These are phyloP conservation scores for Pholiota molesta DNA, from an alignment of 768 basidiomycete species.

Conservation along the genomic window DNA sequence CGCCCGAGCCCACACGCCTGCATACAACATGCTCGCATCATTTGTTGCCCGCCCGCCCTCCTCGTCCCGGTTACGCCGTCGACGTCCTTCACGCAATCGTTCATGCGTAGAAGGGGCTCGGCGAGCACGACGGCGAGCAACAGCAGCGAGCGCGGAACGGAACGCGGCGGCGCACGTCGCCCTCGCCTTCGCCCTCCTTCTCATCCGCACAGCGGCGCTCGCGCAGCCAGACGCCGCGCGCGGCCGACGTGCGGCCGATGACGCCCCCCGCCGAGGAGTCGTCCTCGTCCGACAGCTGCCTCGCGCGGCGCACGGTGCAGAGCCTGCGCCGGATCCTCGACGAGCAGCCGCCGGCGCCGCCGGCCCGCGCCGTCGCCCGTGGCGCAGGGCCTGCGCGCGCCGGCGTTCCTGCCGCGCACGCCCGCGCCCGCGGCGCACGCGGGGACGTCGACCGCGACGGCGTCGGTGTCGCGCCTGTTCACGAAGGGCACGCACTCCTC, in stretches of 20 bases:
- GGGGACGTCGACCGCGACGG: conserved; percentile 76
- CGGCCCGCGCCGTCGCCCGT: conserved; percentile 17
- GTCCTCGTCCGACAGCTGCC: conserved; percentile 54
- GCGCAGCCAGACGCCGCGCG: conserved; percentile 28
- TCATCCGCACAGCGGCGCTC: conserved; percentile 1
- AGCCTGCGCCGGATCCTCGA: conserved; percentile 74
- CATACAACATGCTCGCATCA: conserved; percentile 64
- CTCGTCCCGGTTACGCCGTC: conserved; percentile 37
- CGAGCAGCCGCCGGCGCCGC: conserved; percentile 49
- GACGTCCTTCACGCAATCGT: conserved; percentile 37
- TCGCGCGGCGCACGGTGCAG: conserved; percentile 65
- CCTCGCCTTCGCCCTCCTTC: conserved; percentile 15
- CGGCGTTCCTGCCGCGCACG: conserved; percentile 47
- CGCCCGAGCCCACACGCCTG: conserved; percentile 52
- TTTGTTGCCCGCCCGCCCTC: conserved; percentile 45
- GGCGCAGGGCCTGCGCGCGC: conserved; percentile 26
- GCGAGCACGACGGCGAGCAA: conserved; percentile 30
- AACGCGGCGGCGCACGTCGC: conserved; percentile 10
- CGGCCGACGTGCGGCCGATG: conserved; percentile 39
- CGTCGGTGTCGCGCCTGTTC: conserved; percentile 76
- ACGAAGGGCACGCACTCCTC: conserved; percentile 61
- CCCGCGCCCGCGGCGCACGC: conserved; percentile 55
- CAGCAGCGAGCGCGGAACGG: conserved; percentile 27
- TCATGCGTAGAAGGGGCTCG: conserved; percentile 35
- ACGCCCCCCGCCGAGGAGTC: conserved; percentile 67